phyloP scores from a whole-genome alignment of 2,329 filamentous ascomycete genomes.

The Thermoascus crustaceus region DNA sequence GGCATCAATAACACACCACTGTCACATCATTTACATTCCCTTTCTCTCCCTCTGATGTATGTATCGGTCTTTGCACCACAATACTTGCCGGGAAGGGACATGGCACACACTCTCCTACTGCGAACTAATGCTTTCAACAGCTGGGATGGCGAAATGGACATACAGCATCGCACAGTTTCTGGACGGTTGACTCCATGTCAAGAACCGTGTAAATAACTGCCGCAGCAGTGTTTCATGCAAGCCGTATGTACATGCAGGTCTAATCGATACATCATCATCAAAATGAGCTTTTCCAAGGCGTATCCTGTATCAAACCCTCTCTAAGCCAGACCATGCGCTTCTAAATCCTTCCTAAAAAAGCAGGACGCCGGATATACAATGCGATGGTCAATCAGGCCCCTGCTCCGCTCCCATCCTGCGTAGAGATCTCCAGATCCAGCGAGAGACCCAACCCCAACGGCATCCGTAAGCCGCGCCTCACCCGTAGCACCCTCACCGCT shows the following conservation, averaged over 20 bases:
- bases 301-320: conserved; percentile 5
- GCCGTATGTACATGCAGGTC: neutral
- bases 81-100: too few relatives aligned
- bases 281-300: neutral
- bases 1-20: too few relatives aligned
- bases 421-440: conserved; percentile 7
- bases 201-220: too few relatives aligned
- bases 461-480: neutral
- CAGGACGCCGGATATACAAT: conserved; percentile 13
- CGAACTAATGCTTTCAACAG: too few relatives aligned
- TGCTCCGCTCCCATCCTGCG: conserved; percentile 11
- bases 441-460: neutral
- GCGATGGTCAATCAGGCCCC: conserved; percentile 12
- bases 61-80: too few relatives aligned
- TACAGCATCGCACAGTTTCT: too few relatives aligned
- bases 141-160: too few relatives aligned
- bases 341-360: conserved; percentile 15
- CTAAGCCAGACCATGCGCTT: conserved; percentile 10
- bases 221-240: neutral
- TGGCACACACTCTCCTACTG: too few relatives aligned
- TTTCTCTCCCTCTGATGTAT: too few relatives aligned
- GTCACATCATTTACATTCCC: too few relatives aligned
- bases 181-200: too few relatives aligned
- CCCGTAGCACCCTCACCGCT: neutral
- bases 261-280: neutral